Conservation (phyloP, 2,329 filamentous ascomycete genomes). For the Cadophora gregata region DNA sequence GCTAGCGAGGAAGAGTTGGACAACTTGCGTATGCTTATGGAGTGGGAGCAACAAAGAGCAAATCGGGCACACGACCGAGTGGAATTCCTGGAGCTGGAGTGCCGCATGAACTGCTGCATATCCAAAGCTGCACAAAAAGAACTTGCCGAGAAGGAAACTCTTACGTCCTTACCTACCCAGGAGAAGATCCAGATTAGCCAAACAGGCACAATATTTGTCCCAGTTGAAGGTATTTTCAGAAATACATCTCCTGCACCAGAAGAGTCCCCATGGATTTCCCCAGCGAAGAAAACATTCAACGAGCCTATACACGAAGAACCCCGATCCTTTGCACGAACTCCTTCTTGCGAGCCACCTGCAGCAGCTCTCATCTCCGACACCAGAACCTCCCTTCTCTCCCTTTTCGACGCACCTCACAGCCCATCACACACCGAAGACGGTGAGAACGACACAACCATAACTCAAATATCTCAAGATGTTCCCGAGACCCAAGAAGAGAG, state of each 20-base stretch:
- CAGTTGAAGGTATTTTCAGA: slow-evolving; percentile 67
- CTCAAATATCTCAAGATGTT: slow-evolving; percentile 43
- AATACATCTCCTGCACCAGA: slow-evolving; percentile 53
- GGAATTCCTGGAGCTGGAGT: slow-evolving; percentile 79
- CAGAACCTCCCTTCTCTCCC: slow-evolving; percentile 64
- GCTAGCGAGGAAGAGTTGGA: slow-evolving; percentile 54
- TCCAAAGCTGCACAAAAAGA: slow-evolving; percentile 49
- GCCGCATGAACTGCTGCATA: slow-evolving; percentile 69
- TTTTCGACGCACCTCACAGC: slow-evolving; percentile 60
- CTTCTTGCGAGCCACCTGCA: slow-evolving; percentile 66
- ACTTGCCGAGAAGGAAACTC: neutral
- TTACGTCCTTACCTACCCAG: slow-evolving; percentile 1
- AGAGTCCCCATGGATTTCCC: slow-evolving; percentile 38
- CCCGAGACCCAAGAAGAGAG: slow-evolving; percentile 23
- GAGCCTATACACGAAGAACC: slow-evolving; percentile 23
- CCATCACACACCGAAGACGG: slow-evolving; percentile 37
- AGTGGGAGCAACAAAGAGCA: slow-evolving; percentile 60
- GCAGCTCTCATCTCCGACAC: slow-evolving; percentile 59
- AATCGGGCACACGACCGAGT: slow-evolving; percentile 74
- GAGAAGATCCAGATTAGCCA: slow-evolving; percentile 20
- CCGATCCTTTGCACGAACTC: slow-evolving; percentile 58
- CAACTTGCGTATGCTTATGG: slow-evolving; percentile 51
- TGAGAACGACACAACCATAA: slow-evolving; percentile 34
- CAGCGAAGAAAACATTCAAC: slow-evolving; percentile 29
- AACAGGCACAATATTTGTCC: slow-evolving; percentile 55